Conservation (phyloP, 495 filamentous ascomycete species). For the Aspergillus ellipticus region DNA sequence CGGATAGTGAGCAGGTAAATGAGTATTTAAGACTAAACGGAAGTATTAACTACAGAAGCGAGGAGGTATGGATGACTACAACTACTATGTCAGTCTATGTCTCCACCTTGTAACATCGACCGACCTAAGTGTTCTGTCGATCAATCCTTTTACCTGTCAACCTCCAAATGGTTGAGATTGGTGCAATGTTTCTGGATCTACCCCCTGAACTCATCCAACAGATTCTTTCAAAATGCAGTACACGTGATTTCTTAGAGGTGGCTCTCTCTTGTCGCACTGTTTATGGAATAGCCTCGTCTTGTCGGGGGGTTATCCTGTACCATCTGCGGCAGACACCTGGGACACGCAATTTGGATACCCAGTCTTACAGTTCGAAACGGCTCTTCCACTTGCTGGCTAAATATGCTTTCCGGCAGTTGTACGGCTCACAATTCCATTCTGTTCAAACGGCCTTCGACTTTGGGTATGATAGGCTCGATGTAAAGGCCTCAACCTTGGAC, state of each 20-base stretch:
- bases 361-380: slow-evolving; percentile 15
- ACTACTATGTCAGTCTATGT: no score
- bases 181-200: slow-evolving; percentile 32
- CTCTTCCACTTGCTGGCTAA: slow-evolving; percentile 27
- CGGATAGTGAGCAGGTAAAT: no score
- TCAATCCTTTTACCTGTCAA: neutral
- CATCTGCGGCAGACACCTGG: slow-evolving; percentile 38
- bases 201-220: slow-evolving; percentile 42
- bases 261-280: slow-evolving; percentile 42
- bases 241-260: slow-evolving; percentile 32
- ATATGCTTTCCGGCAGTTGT: slow-evolving; percentile 25
- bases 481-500: slow-evolving; percentile 17
- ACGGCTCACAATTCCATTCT: slow-evolving; percentile 29
- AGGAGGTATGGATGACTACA: no score
- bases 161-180: neutral
- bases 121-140: no score
- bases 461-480: slow-evolving; percentile 21
- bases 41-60: no score
- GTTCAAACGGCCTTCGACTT: slow-evolving; percentile 24
- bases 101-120: neutral
- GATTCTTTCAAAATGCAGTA: slow-evolving; percentile 30
- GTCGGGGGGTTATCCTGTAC: slow-evolving; percentile 36
- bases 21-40: no score
- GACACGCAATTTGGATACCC: slow-evolving; percentile 2
- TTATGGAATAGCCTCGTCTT: slow-evolving; percentile 85